phyloP scores from a whole-genome alignment of 805 yeast species.

The Candida ulmi region DNA sequence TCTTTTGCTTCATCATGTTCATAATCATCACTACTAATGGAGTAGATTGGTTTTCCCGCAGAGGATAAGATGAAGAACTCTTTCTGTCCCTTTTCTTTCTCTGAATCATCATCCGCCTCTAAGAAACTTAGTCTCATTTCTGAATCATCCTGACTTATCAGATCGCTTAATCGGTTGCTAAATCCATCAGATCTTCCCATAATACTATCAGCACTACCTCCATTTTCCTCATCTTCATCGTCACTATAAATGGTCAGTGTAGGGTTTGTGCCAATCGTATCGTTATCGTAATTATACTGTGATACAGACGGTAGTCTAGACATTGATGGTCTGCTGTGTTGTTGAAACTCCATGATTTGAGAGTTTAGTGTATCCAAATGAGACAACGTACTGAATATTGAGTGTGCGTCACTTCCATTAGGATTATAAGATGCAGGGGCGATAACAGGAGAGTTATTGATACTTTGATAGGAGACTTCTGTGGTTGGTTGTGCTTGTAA shows the following conservation, averaged over 20 bases:
- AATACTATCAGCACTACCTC: constrained; percentile 2
- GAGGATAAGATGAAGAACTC: constrained; percentile 75
- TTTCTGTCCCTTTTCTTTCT: constrained; percentile 29
- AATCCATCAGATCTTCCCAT: constrained; percentile 7
- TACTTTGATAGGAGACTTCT: constrained; percentile 22
- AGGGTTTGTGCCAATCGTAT: constrained; percentile 23
- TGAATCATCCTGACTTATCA: constrained; percentile 19
- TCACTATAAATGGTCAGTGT: constrained; percentile 24
- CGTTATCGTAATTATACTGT: constrained; percentile 10
- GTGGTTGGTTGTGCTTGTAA: constrained; percentile 29
- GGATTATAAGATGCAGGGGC: background rate
- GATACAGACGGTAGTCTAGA: background rate
- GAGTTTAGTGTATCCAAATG: background rate
- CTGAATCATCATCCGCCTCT: constrained; percentile 8
- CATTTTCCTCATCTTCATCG: constrained; percentile 12
- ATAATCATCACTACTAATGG: constrained; percentile 39
- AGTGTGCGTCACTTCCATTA: background rate
- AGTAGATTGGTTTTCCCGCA: constrained; percentile 87
- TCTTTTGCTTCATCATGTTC: constrained; percentile 45
- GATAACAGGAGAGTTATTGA: constrained; percentile 1
- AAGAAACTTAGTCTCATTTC: constrained; percentile 9
- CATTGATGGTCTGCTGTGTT: background rate
- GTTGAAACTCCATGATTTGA: constrained; percentile 1
- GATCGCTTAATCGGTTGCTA: constrained; percentile 17
- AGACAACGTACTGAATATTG: constrained; percentile 1